Base-by-base conservation (phyloP, 345 rosid species). In the Durio zibethinus region DNA sequence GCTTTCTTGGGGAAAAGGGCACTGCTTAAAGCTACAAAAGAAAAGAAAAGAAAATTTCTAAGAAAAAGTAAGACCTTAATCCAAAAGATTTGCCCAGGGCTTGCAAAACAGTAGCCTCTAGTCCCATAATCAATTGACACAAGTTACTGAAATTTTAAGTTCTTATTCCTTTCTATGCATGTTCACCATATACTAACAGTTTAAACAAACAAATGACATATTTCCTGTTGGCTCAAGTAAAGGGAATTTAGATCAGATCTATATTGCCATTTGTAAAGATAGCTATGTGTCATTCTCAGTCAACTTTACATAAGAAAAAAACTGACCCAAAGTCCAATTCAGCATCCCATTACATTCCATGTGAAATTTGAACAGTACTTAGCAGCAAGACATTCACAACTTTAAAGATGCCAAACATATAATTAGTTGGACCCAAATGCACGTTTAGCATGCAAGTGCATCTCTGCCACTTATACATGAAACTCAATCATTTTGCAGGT, bases 241-340 rank as follows among this genome's bases (percentile, higher is more conserved):
- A 67, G 31, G 9, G 38, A 68, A 78, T 69, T 73, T 67, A 67
- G 56, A 62, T 48, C 61, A 60, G 15, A 73, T 72, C 73, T 12
- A 25, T 59, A 70, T 63, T 78, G 72, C 67, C 74, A 70, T 67
- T 11, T 12, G 8, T 7, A 78, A 73, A 78, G 67, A 65, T 48
- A 61, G 62, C 21, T 25, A 45, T n/a, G 50, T 27, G 63, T 43
- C 16, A 50, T 67, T 73, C 40, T 76, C 63, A 14, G 57, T 31
- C 65, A 79, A 33, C 5, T 10, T 23, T 59, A 27, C 65, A 52
- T 54, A n/a, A 70, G 45, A 11, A 33, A 9, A 68, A 60, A 47
- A 56, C 69, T 14, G 18, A 74, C 20, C 72, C 76, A 29, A 21
- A 33, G 18, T 62, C 53, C 60, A 62, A 40, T 70, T 72, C 59